A percentile compares a stretch with the other conserved stretches of the same genome.
Evolutionary conservation across 345 rosid genomes (phyloP).

Genomic region (Barbarea vulgaris): DNA sequence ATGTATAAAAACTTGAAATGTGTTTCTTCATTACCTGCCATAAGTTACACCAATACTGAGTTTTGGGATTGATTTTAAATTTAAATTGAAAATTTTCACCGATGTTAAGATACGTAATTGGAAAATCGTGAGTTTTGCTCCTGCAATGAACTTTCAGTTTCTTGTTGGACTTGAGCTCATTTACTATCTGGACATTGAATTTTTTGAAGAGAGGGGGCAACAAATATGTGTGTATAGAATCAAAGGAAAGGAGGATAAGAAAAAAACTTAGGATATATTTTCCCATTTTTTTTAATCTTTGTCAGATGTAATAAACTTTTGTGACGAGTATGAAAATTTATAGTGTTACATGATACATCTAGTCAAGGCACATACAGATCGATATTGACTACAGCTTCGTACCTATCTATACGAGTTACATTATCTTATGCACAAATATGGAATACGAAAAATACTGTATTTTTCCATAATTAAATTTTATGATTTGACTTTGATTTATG

Average conservation of each 20-base stretch:
- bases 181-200: conserved; percentile 26
- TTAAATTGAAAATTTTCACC: conserved; percentile 26
- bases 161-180: conserved; percentile 11
- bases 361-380: background rate
- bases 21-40: conserved; percentile 18
- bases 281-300: background rate
- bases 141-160: conserved; percentile 28
- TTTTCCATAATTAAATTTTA: background rate
- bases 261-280: background rate
- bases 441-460: background rate
- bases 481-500: background rate
- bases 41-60: conserved; percentile 28
- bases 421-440: background rate
- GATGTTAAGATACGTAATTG: conserved; percentile 18
- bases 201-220: conserved; percentile 24
- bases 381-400: background rate
- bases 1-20: background rate
- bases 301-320: background rate
- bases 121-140: conserved; percentile 26
- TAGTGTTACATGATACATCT: background rate
- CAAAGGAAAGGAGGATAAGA: conserved; percentile 23
- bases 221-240: background rate
- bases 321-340: background rate
- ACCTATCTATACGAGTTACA: background rate
- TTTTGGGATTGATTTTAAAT: background rate